phyloP scores from a whole-genome alignment of 2,329 filamentous ascomycete genomes.

The Lizonia empirigonia region DNA sequence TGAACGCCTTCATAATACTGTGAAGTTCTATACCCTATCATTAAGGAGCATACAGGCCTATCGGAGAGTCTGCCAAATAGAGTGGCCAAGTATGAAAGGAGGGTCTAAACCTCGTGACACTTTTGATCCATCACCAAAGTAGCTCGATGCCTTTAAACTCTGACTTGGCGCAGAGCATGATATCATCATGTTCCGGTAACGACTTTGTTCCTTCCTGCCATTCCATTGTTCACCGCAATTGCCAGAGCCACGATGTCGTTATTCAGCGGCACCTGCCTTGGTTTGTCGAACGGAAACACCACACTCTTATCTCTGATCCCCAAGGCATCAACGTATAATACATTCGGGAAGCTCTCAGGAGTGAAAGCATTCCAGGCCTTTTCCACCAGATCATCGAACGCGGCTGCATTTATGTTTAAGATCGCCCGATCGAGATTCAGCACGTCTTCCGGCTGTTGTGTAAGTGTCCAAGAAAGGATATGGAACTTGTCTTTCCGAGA shows the following conservation, averaged over 20 bases:
- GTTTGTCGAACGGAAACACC: slow-evolving; percentile 39
- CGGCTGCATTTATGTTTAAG: slow-evolving; percentile 39
- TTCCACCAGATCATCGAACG: slow-evolving; percentile 41
- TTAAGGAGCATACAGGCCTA: background rate
- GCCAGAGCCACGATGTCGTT: slow-evolving; percentile 42
- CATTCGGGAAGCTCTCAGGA: slow-evolving; percentile 43
- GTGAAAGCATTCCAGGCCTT: slow-evolving; percentile 43
- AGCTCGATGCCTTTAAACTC: too few relatives aligned
- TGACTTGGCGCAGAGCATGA: background rate
- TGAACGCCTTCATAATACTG: too few relatives aligned
- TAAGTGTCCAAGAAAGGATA: slow-evolving; percentile 47
- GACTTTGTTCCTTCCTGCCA: slow-evolving; percentile 37
- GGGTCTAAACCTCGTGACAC: background rate
- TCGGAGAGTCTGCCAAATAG: background rate
- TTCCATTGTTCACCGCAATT: slow-evolving; percentile 46
- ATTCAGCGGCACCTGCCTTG: slow-evolving; percentile 27
- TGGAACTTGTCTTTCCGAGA: slow-evolving; percentile 43
- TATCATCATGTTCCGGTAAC: slow-evolving; percentile 27
- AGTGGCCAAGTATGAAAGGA: background rate
- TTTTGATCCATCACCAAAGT: too few relatives aligned
- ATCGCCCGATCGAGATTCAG: slow-evolving; percentile 42
- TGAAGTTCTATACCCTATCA: background rate
- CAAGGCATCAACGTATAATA: slow-evolving; percentile 44
- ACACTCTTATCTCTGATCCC: slow-evolving; percentile 42
- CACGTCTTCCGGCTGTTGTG: slow-evolving; percentile 42